Conservation (phyloP, 1,284 basidiomycete species). For the Moniliella sp. region DNA sequence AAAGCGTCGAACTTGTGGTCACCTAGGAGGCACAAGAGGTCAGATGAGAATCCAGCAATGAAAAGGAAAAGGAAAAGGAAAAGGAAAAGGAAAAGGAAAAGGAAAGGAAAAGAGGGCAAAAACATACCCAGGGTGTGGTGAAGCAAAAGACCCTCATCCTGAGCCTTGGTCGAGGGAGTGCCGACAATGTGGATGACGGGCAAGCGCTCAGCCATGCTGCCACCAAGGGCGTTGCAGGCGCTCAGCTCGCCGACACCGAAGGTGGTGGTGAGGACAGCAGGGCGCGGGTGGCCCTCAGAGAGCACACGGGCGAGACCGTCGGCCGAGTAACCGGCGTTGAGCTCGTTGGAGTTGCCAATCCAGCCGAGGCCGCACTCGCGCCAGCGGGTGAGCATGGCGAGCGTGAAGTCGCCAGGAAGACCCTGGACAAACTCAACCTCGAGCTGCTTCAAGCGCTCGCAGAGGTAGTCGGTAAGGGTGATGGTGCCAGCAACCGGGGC, state of each 20-base stretch:
- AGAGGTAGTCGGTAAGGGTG: constrained; percentile 22
- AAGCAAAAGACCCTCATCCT: constrained; percentile 37
- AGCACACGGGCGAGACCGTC: constrained; percentile 4
- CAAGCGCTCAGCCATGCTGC: constrained; percentile 54
- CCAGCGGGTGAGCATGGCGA: constrained; percentile 47
- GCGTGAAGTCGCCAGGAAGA: constrained; percentile 77
- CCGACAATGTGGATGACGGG: constrained; percentile 80
- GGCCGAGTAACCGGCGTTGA: constrained; percentile 37
- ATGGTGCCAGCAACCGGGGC: too few relatives aligned
- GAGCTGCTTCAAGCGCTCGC: constrained; percentile 25
- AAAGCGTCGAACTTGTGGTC: constrained; percentile 48
- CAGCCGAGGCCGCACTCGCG: too few relatives aligned
- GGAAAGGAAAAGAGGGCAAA: too few relatives aligned
- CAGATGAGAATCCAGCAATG: too few relatives aligned
- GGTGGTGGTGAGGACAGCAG: constrained; percentile 37
- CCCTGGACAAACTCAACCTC: constrained; percentile 51
- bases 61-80: too few relatives aligned
- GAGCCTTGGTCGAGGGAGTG: constrained; percentile 53
- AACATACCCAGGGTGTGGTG: constrained; percentile 36
- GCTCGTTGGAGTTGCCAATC: constrained; percentile 50
- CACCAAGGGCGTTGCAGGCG: constrained; percentile 36
- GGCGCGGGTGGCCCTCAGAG: too few relatives aligned
- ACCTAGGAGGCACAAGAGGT: too few relatives aligned
- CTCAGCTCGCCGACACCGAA: constrained; percentile 62
- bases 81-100: too few relatives aligned